Conservation (phyloP, 108 stramenopile genomes). For the Skeletonema costatum region DNA sequence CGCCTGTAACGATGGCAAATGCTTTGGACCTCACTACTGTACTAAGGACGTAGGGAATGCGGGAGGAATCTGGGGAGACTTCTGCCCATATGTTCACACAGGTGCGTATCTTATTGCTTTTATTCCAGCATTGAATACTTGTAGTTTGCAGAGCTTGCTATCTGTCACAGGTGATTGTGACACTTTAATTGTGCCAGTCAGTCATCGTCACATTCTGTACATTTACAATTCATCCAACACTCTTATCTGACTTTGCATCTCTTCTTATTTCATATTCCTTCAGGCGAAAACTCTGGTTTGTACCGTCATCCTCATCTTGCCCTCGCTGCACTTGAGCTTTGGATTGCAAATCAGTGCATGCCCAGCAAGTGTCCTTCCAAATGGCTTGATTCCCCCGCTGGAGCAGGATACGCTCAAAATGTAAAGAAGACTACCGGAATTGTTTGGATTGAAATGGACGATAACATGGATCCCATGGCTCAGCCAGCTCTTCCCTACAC, state of each 20-base stretch:
- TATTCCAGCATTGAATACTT: too few relatives aligned
- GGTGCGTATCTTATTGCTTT: neutral
- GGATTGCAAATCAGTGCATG: slow-evolving; percentile 35
- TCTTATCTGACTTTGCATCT: too few relatives aligned
- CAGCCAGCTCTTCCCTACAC: slow-evolving; percentile 7
- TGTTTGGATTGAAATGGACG: slow-evolving; percentile 8
- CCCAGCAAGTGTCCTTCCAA: slow-evolving; percentile 16
- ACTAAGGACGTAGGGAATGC: slow-evolving; percentile 9
- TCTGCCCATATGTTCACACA: slow-evolving; percentile 22
- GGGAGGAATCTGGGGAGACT: slow-evolving; percentile 21
- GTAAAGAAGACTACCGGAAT: neutral
- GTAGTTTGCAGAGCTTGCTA: too few relatives aligned
- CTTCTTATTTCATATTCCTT: neutral
- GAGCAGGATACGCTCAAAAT: neutral
- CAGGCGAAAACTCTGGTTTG: slow-evolving; percentile 15
- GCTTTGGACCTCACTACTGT: slow-evolving; percentile 24
- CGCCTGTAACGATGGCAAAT: slow-evolving; percentile 16
- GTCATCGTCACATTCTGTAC: too few relatives aligned
- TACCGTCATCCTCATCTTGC: slow-evolving; percentile 38
- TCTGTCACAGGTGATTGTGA: too few relatives aligned
- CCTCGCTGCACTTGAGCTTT: slow-evolving; percentile 25
- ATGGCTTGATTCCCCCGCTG: neutral
- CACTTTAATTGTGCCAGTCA: too few relatives aligned
- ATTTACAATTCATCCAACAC: too few relatives aligned
- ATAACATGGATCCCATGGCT: slow-evolving; percentile 9